Evolutionary conservation across 2,329 filamentous ascomycete genomes (phyloP).

Genomic region (Mycosphaerella sp.): DNA sequence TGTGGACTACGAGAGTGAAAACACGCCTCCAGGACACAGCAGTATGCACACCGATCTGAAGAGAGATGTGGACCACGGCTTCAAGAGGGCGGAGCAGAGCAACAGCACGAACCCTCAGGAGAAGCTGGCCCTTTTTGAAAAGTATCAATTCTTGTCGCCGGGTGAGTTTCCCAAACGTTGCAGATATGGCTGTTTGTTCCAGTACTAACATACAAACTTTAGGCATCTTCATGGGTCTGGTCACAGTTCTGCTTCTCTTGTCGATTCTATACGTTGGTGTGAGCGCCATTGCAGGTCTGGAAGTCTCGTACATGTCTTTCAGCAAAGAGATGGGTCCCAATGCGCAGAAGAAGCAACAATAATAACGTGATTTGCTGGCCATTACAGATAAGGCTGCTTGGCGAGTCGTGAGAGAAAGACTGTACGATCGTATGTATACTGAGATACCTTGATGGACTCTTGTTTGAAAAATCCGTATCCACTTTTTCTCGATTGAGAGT

Average conservation of each 20-base stretch:
- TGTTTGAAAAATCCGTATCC: too few relatives aligned
- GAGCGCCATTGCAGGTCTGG: conserved; percentile 66
- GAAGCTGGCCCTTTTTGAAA: conserved; percentile 66
- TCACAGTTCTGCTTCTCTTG: conserved; percentile 64
- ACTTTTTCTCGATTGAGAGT: too few relatives aligned
- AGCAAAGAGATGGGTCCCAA: conserved; percentile 92
- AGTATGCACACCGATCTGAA: conserved; percentile 65
- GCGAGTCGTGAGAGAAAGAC: not conserved
- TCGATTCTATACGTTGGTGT: conserved; percentile 74
- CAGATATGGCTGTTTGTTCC: not conserved
- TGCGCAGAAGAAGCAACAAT: conserved; percentile 74
- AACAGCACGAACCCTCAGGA: conserved; percentile 23
- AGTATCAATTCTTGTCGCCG: conserved; percentile 89
- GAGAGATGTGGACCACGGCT: conserved; percentile 48
- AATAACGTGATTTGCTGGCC: conserved; percentile 17
- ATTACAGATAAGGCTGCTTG: not conserved
- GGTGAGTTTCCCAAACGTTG: conserved; percentile 48
- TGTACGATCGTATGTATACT: conserved; percentile 1
- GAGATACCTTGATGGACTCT: not conserved
- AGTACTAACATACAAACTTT: not conserved
- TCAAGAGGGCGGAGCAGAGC: conserved; percentile 31
- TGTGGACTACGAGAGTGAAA: conserved; percentile 56
- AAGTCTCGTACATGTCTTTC: conserved; percentile 91
- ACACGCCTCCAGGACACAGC: conserved; percentile 52
- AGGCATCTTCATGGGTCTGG: conserved; percentile 85